Percentiles rank a stretch among this genome's conserved stretches.
These are phyloP conservation scores for Hanseniaspora gamundiae DNA, from an alignment of 1,139 yeast genomes.

Conservation along the genomic window DNA sequence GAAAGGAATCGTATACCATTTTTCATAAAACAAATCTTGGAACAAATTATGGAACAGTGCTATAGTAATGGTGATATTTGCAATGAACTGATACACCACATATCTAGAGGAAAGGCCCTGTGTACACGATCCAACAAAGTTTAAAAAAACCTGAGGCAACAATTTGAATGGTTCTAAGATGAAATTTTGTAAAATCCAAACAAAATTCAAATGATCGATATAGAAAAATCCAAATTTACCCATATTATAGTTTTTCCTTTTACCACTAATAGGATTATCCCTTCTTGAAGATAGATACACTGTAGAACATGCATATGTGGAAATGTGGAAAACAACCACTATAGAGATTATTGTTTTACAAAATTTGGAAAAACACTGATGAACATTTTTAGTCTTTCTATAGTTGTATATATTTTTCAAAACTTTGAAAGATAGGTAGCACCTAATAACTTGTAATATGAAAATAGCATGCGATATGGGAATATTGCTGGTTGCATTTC, in stretches of 20 bases:
- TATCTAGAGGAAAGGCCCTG: constrained; percentile 19
- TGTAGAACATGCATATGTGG: constrained; percentile 15
- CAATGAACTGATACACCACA: constrained; percentile 10
- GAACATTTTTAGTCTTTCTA: constrained; percentile 16
- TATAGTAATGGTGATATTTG: constrained; percentile 8
- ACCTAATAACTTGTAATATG: constrained; percentile 9
- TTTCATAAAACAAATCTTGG: neutral
- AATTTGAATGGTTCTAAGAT: constrained; percentile 14
- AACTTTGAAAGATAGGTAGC: constrained; percentile 8
- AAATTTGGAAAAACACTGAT: constrained; percentile 19
- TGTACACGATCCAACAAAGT: constrained; percentile 24
- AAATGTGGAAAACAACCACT: constrained; percentile 10
- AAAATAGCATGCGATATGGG: constrained; percentile 15
- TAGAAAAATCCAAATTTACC: constrained; percentile 23
- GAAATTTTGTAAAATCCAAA: constrained; percentile 19
- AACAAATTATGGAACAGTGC: neutral
- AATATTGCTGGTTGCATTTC: constrained; percentile 4
- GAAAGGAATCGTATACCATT: constrained; percentile 15
- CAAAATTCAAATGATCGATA: constrained; percentile 24
- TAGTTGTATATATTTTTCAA: constrained; percentile 15
- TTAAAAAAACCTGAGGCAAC: constrained; percentile 23
- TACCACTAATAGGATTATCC: constrained; percentile 12
- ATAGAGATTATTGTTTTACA: constrained; percentile 7
- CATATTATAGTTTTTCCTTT: constrained; percentile 10
- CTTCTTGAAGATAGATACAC: neutral